These are phyloP conservation scores for Cytospora piceae DNA, from an alignment of 2,329 filamentous ascomycete genomes.

Conservation along the genomic window DNA sequence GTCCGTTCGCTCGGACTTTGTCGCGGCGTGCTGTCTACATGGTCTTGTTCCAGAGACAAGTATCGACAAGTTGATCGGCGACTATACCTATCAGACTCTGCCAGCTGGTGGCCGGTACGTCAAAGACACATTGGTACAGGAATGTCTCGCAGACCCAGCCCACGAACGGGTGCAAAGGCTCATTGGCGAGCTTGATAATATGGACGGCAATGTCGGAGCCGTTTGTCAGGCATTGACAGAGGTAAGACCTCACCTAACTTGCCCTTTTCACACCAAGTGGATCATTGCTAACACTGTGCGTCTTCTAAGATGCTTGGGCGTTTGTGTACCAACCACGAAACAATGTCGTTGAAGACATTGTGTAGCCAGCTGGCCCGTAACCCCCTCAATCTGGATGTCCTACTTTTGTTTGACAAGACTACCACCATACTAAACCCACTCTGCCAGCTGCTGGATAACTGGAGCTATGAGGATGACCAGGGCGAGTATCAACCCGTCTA, in stretches of 20 bases:
- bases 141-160: constrained; percentile 78
- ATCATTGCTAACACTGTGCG: constrained; percentile 5
- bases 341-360: constrained; percentile 76
- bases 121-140: constrained; percentile 77
- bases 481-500: constrained; percentile 84
- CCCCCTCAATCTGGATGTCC: constrained; percentile 71
- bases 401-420: constrained; percentile 75
- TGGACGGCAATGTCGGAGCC: constrained; percentile 89
- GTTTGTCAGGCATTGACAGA: constrained; percentile 79
- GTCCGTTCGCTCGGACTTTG: constrained; percentile 71
- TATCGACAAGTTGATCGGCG: constrained; percentile 79
- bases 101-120: constrained; percentile 74
- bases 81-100: constrained; percentile 79
- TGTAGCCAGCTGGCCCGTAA: constrained; percentile 76
- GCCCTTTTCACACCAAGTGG: background rate
- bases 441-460: constrained; percentile 75
- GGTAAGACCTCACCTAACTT: constrained; percentile 46
- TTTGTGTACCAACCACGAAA: constrained; percentile 74
- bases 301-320: constrained; percentile 63
- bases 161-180: constrained; percentile 75
- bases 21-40: constrained; percentile 89
- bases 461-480: constrained; percentile 82
- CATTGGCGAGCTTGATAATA: constrained; percentile 81
- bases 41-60: constrained; percentile 78
- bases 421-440: constrained; percentile 72